Evolutionary conservation across 164 flowering plant species (phyloP), one percentile per base, ranked within the genome.

Genomic region (Amborella trichopoda): DNA sequence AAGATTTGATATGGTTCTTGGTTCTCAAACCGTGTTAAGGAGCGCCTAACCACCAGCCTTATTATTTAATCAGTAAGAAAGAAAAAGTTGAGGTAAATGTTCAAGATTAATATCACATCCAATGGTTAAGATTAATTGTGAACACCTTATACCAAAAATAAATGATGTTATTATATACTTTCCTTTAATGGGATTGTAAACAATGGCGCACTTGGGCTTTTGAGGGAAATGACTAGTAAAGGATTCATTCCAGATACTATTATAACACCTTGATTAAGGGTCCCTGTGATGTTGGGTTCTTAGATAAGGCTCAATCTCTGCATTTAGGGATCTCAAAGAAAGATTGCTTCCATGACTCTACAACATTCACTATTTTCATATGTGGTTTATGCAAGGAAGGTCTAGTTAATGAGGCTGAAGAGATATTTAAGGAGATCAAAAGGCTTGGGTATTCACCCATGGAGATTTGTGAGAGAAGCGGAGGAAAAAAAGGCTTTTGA

Each of bases 251-350:
- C 98, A 0, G 84, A 83, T 65, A 68, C 81, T 83, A 87, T 52
- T 86, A 91, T 43, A 91, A 87, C 62, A 75, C 82, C 47, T 27
- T 86, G 46, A 83, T 91, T 19, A 83, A 81, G 61, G 89, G 83
- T 26, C 69, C 78, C 26, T 86, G 94, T 70, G 78, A 83, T 48
- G 6, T 42, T 44, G 90, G 93, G 28, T 71, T 73, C 51, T 56
- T 86, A 50, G 72, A 70, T 26, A 23, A 68, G 48, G 93, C 94
- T 28, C 64, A 42, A 11, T 80, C 86, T 24, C 85, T 91, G 36
- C 52, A 64, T 23, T 67, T 75, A 39, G 84, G 83, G 64, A 78
- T 90, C 48, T 81, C 79, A 1, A 49, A 59, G 44, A 44, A 54
- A 33, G 64, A 71, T 62, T 37, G 60, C 32, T 70, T 72, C 41